phyloP scores from a whole-genome alignment of 1,139 yeast genomes.

The Arxiozyma bovina region DNA sequence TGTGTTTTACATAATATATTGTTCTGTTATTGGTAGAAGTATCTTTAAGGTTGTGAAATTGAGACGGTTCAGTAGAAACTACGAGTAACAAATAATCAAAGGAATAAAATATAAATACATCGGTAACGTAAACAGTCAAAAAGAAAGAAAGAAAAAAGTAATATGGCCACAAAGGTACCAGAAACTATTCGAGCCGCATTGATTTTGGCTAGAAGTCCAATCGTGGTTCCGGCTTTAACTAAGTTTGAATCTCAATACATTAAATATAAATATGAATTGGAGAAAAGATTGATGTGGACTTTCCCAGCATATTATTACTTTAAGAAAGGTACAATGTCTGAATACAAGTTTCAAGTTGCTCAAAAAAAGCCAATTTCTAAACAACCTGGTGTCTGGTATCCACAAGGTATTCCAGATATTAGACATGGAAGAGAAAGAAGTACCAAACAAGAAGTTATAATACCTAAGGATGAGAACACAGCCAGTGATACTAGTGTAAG shows the following conservation, averaged over 20 bases:
- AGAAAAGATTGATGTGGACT: conserved; percentile 93
- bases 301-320: conserved; percentile 91
- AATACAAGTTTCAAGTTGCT: conserved; percentile 66
- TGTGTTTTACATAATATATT: neutral
- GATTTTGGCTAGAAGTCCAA: conserved; percentile 71
- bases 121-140: too few species aligned
- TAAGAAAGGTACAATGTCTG: conserved; percentile 82
- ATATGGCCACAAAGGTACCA: neutral
- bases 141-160: neutral
- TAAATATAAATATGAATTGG: conserved; percentile 75
- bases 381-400: conserved; percentile 68
- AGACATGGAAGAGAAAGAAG: conserved; percentile 86
- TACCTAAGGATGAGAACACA: conserved; percentile 43
- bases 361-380: conserved; percentile 68
- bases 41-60: neutral
- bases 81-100: neutral
- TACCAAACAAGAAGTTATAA: conserved; percentile 59
- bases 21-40: neutral
- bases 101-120: too few species aligned
- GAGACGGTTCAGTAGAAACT: too few species aligned
- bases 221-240: conserved; percentile 68
- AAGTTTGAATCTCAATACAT: conserved; percentile 70
- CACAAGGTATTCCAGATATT: conserved; percentile 77
- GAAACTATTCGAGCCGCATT: conserved; percentile 38
- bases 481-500: conserved; percentile 35